Conservation (phyloP, 345 rosid species). For the Brassica nigra region DNA sequence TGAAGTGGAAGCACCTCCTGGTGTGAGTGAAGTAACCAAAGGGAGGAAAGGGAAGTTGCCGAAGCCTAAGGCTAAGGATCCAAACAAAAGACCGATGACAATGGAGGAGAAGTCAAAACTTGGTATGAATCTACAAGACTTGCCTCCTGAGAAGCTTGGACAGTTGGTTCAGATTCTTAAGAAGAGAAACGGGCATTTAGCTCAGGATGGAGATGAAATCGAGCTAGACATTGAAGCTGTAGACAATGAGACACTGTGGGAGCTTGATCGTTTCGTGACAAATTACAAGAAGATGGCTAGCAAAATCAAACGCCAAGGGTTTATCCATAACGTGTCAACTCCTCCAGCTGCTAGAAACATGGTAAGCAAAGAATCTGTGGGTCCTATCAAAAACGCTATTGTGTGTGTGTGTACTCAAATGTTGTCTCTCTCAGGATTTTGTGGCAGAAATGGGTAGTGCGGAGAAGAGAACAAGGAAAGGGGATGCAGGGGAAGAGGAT, state of each 20-base stretch:
- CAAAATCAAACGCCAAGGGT: conserved; percentile 70
- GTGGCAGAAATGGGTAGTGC: conserved; percentile 49
- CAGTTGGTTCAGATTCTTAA: conserved; percentile 66
- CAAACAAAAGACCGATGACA: conserved; percentile 70
- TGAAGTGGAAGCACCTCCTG: conserved; percentile 1
- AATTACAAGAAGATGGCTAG: conserved; percentile 77
- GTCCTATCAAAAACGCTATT: not conserved
- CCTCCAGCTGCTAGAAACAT: conserved; percentile 17
- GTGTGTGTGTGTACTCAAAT: not conserved
- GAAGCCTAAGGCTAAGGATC: conserved; percentile 83
- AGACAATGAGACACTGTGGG: conserved; percentile 76
- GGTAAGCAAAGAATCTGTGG: conserved; percentile 12
- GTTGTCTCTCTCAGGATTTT: conserved; percentile 15
- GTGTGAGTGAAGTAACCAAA: conserved; percentile 8
- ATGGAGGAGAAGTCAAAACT: conserved; percentile 72
- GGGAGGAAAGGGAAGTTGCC: conserved; percentile 55
- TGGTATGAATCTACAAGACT: conserved; percentile 66
- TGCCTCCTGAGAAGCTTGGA: conserved; percentile 81
- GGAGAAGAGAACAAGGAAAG: conserved; percentile 63
- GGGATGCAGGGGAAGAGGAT: conserved; percentile 73
- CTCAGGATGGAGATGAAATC: conserved; percentile 82
- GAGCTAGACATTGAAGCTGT: conserved; percentile 77
- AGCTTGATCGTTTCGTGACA: conserved; percentile 75
- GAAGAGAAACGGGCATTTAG: conserved; percentile 67
- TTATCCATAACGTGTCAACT: conserved; percentile 26